Evolutionary conservation across 2,329 filamentous ascomycete species (phyloP).

Genomic region (Colletotrichum spinosum): DNA sequence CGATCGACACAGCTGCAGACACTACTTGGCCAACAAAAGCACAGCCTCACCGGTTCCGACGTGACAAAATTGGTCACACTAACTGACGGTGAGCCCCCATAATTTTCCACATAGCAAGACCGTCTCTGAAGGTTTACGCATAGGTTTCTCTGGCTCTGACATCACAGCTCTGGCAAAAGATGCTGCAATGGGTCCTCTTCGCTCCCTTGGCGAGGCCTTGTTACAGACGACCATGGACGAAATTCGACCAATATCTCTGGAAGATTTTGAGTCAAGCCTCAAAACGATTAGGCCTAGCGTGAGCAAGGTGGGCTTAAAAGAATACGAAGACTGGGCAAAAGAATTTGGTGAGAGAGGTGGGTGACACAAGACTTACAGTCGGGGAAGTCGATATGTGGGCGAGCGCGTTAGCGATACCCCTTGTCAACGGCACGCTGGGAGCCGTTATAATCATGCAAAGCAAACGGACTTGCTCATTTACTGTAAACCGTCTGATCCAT

Average conservation of each 20-base stretch:
- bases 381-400: background rate
- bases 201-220: constrained; percentile 89
- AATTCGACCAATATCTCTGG: constrained; percentile 85
- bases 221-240: constrained; percentile 94
- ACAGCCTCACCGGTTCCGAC: constrained; percentile 78
- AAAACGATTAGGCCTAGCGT: constrained; percentile 90
- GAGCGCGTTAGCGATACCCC: background rate
- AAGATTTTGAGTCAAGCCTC: constrained; percentile 88
- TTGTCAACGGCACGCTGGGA: background rate
- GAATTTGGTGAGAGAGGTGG: constrained; percentile 94
- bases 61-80: constrained; percentile 79
- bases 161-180: constrained; percentile 98
- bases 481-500: too few species aligned
- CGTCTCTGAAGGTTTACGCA: constrained; percentile 9
- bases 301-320: constrained; percentile 82
- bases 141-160: constrained; percentile 97
- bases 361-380: constrained; percentile 50
- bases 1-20: constrained; percentile 82
- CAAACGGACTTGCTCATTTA: background rate
- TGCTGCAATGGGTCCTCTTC: constrained; percentile 94
- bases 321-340: constrained; percentile 94
- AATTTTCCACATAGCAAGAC: background rate
- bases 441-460: background rate
- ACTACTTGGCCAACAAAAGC: constrained; percentile 88
- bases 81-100: constrained; percentile 77